phyloP scores from a whole-genome alignment of 331 rosid species.

The Prunus yedoensis region DNA sequence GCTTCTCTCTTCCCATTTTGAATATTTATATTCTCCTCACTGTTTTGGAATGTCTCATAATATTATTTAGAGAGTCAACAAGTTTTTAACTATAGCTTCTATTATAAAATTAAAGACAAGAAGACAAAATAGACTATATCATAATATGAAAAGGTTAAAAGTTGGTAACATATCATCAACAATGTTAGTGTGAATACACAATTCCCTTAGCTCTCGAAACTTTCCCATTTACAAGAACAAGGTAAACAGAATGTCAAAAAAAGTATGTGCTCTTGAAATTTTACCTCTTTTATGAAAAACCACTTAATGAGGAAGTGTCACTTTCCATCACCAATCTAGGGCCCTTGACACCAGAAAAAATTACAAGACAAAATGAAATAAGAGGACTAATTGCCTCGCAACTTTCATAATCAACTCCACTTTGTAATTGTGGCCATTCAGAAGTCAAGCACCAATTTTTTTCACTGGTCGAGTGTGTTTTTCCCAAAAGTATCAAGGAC shows the following conservation, averaged over 20 bases:
- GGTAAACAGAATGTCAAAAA: neutral
- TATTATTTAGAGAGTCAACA: neutral
- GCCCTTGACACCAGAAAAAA: neutral
- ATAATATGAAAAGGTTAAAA: neutral
- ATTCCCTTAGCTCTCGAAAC: neutral
- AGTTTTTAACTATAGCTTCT: neutral
- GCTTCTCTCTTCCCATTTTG: neutral
- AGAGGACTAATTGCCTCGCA: neutral
- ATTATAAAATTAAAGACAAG: neutral
- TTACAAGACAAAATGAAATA: neutral
- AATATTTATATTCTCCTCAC: neutral
- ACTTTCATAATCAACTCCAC: conserved; percentile 3
- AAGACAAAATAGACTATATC: neutral
- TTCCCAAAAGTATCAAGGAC: conserved; percentile 31
- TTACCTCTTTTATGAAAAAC: conserved; percentile 1
- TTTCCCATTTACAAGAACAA: neutral
- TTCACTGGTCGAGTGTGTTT: conserved; percentile 21
- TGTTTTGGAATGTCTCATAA: conserved; percentile 13
- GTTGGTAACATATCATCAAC: neutral
- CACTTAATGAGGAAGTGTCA: neutral
- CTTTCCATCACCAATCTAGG: conserved; percentile 5
- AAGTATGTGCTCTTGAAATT: neutral
- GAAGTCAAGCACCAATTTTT: conserved; percentile 21
- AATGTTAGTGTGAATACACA: neutral
- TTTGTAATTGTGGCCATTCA: conserved; percentile 18